These are phyloP conservation scores for Diutina catenulata DNA, from an alignment of 1,139 yeast species.

Conservation along the genomic window DNA sequence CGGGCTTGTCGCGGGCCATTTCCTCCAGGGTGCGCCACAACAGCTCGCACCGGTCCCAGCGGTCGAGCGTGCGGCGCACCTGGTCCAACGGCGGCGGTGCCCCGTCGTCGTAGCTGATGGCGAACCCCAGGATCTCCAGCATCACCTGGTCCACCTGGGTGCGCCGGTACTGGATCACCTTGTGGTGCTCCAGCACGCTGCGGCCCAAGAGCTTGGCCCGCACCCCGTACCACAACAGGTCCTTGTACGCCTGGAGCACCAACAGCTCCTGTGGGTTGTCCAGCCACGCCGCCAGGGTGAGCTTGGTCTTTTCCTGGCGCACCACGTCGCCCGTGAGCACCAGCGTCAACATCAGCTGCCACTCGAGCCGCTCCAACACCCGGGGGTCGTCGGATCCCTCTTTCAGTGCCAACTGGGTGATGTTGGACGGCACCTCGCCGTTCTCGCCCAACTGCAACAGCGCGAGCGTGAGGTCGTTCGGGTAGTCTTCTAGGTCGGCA, in stretches of 20 bases:
- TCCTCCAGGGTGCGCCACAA: conserved; percentile 75
- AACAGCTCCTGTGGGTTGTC: conserved; percentile 36
- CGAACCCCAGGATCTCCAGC: conserved; percentile 59
- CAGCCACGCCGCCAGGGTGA: conserved; percentile 34
- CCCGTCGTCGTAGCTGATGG: conserved; percentile 29
- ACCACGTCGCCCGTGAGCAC: conserved; percentile 94
- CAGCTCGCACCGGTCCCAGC: conserved; percentile 59
- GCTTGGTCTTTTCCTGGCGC: conserved; percentile 76
- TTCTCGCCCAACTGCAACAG: conserved; percentile 17
- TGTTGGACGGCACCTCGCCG: too few relatives aligned
- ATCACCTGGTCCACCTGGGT: conserved; percentile 64
- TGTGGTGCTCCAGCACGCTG: conserved; percentile 68
- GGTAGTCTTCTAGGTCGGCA: conserved; percentile 29
- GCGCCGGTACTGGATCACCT: conserved; percentile 60
- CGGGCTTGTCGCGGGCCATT: conserved; percentile 70
- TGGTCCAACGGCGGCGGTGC: conserved; percentile 27
- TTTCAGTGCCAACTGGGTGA: conserved; percentile 25
- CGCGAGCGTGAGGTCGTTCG: conserved; percentile 29
- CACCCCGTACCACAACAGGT: conserved; percentile 72
- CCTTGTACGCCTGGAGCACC: conserved; percentile 49
- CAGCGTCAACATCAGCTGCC: conserved; percentile 90
- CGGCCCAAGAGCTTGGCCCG: conserved; percentile 76
- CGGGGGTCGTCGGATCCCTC: conserved; percentile 47
- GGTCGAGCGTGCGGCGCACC: conserved; percentile 45
- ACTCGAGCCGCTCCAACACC: conserved; percentile 74